Base-by-base conservation (phyloP, 495 filamentous ascomycete species). In the Peziza echinospora region DNA sequence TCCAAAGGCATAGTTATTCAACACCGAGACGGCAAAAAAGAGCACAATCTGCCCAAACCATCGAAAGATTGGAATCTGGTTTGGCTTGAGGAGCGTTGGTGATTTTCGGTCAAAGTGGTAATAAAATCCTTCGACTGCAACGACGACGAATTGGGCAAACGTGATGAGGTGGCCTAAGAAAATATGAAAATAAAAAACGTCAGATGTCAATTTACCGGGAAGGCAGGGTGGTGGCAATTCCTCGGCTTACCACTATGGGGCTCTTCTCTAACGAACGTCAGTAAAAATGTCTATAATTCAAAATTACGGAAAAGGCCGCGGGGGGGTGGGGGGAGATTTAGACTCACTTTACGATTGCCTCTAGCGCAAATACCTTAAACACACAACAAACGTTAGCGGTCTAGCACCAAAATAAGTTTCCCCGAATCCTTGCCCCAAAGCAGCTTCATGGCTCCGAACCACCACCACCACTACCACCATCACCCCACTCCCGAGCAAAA, bases 1-100 rank as follows among this genome's bases (percentile, higher is more conserved):
- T 48, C 82, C 85, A 60, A 99, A 96, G 5, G 89, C 89, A 68
- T 85, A 87, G 55, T 99, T 99, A 64, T 99, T 99, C 48, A 96
- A 65, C 41, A 94, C 69, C 53, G 93, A 94, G 57, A 94, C 85
- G 46, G 71, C 70, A 55, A 91, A 84, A 64, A 94, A 96, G 47
- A 93, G 73, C 2, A 76, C 63, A n/a, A 93, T 93, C 54, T 91
- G 89, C 47, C 84, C 64, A 42, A 82, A 54, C 86, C 87, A 94
- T 53, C 82, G 79, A 43, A 69, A 68, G 34, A 96, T 66, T 0
- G 89, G 91, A 21, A 94, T 82, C n/a, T 69, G 71, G 49, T 82
- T 84, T 16, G 70, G 71, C 53, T 72, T 78, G 30, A 93, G 64
- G 57, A 81, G 83, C 46, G 78, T 72, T 0, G 77, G 71, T 21